Base-by-base conservation (phyloP, 768 basidiomycete species). In the Sistotremastrum niveocremeum region DNA sequence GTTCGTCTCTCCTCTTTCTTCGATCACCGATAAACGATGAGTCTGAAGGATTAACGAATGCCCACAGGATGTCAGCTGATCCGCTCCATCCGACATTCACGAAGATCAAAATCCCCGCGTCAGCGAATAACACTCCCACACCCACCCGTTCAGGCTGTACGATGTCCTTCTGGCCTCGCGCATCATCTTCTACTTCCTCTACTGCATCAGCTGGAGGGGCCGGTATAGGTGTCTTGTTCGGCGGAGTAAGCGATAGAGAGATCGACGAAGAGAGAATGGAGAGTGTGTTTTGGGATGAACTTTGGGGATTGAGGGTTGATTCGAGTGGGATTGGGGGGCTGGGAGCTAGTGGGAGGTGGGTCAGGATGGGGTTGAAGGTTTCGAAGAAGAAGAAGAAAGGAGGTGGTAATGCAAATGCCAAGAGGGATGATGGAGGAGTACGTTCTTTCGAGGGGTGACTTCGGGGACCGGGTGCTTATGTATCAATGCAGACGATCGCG, bases 221-320 rank as follows among this genome's bases (percentile, higher is more conserved):
- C n/a, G n/a, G n/a, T n/a, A n/a, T 75, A 46, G 87, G 89, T 1
- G 65, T 95, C 2, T 59, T 90, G 42, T 95, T 93, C 56, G 90
- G 90, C 8, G 90, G 81, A 3, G 90, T 94, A 0, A 82, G 77
- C 4, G 90, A 95, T 49, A 84, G 89, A 49, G 90, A 94, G 53
- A 77, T 69, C 12, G 72, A 73, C 35, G 91, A 94, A 59, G 91
- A 95, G 55, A 77, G 73, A 3, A 58, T 95, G 51, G 82, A 88
- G 47, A 88, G 84, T 49, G 69, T 80, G 2, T 94, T 94, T 59
- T 84, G 83, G 70, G 88, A 90, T 49, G 89, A 93, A 54, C 51
- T 93, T 85, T 87, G 49, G 50, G 76, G 20, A 3, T 37, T 44
- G 43, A 8, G 34, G 10, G 9, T 29, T 33, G 28, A 12, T 11